A percentile compares a stretch with the other conserved stretches of the same genome.
phyloP scores from a whole-genome alignment of 257 asterid species.

The Nicotiana sylvestris region DNA sequence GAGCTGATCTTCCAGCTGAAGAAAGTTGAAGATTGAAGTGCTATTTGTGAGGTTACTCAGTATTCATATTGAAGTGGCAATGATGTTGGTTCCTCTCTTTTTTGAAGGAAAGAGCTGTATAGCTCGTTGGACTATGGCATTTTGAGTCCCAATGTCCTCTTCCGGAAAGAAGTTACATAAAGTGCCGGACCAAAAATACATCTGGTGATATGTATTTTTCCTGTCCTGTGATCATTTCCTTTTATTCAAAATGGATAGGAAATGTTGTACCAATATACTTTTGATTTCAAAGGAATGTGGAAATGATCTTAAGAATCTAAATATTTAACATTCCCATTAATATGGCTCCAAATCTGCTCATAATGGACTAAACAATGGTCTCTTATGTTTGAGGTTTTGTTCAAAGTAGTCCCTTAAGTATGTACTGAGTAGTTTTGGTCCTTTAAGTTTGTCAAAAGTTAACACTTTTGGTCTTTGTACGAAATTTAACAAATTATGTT shows the following conservation, averaged over 20 bases:
- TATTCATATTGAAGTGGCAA: background rate
- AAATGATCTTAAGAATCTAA: background rate
- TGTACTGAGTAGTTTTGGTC: too few species aligned
- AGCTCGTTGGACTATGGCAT: background rate
- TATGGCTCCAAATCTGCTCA: background rate
- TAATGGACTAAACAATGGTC: background rate
- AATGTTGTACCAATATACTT: background rate
- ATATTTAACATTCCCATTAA: background rate
- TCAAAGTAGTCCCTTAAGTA: too few species aligned
- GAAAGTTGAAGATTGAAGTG: background rate
- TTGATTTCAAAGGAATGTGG: background rate
- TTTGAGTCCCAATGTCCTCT: background rate
- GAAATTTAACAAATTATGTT: too few species aligned
- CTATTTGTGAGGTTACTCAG: background rate
- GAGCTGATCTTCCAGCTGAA: slow-evolving; percentile 4
- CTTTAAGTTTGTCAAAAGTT: too few species aligned
- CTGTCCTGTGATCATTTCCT: background rate
- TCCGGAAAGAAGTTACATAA: background rate
- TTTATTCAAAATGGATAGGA: background rate
- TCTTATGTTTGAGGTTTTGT: too few species aligned
- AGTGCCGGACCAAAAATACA: background rate
- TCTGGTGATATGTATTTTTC: background rate
- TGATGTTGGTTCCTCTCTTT: background rate
- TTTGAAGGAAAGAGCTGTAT: background rate
- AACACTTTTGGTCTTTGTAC: too few species aligned